phyloP scores from a whole-genome alignment of 176 grass and related monocot genomes.

The Leersia perrieri region DNA sequence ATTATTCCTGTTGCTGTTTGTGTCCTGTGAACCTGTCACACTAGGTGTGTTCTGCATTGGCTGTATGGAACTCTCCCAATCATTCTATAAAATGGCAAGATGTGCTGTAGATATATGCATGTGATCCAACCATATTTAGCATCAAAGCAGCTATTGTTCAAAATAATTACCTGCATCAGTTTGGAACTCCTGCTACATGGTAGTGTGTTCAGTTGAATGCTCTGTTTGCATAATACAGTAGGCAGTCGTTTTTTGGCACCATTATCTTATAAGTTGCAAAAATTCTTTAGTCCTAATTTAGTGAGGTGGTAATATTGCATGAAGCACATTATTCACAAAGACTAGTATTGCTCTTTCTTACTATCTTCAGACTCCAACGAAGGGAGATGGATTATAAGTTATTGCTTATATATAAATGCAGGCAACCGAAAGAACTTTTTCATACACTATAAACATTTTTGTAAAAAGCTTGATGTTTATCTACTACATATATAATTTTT shows the following conservation, averaged over 20 bases:
- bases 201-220: neutral
- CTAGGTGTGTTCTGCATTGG: neutral
- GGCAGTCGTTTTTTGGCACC: neutral
- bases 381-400: neutral
- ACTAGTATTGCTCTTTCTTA: neutral
- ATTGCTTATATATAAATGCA: neutral
- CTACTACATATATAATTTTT: neutral
- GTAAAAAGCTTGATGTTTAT: neutral
- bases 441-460: neutral
- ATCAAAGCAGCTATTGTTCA: neutral
- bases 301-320: neutral
- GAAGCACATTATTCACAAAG: neutral
- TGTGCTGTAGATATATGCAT: slow-evolving; percentile 1
- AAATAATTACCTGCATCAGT: neutral
- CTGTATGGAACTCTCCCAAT: neutral
- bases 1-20: neutral
- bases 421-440: neutral
- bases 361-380: neutral
- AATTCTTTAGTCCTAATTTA: neutral
- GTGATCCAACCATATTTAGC: neutral
- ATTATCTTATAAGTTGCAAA: neutral
- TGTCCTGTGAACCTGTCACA: neutral
- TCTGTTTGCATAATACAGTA: neutral
- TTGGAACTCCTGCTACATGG: neutral
- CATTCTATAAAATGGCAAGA: neutral